phyloP scores from a whole-genome alignment of 208 protist genomes.

The Trypanosoma lewisi region DNA sequence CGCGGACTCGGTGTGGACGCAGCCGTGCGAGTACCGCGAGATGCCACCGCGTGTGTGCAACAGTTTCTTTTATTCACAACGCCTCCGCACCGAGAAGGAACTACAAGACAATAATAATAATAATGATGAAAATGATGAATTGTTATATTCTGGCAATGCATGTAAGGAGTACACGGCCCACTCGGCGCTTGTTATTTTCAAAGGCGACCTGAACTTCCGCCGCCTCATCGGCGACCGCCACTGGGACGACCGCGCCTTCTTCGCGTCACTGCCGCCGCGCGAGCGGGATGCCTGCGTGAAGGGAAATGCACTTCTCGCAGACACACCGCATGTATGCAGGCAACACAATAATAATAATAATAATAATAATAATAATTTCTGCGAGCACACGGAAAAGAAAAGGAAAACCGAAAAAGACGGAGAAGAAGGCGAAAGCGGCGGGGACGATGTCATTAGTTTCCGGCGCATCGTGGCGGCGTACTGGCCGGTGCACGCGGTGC shows the following conservation, averaged over 20 bases:
- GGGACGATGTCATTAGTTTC: conserved; percentile 43
- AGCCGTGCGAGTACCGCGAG: conserved; percentile 86
- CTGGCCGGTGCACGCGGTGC: conserved; percentile 70
- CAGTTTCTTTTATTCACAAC: conserved; percentile 78
- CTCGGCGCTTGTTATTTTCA: conserved; percentile 80
- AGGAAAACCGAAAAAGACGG: too few relatives aligned
- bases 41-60: conserved; percentile 80
- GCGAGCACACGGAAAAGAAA: too few relatives aligned
- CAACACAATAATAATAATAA: too few relatives aligned
- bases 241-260: conserved; percentile 68
- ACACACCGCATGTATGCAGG: not conserved
- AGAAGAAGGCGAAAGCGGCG: not conserved
- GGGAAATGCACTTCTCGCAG: conserved; percentile 26
- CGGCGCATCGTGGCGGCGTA: conserved; percentile 53
- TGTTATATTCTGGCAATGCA: not conserved
- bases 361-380: too few relatives aligned
- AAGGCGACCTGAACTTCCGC: conserved; percentile 91
- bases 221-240: conserved; percentile 87
- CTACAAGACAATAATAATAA: too few relatives aligned
- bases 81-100: conserved; percentile 25
- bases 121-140: too few relatives aligned
- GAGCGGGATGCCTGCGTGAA: conserved; percentile 18
- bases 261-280: conserved; percentile 34
- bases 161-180: conserved; percentile 25
- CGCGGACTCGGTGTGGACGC: conserved; percentile 77